Conservation (phyloP, 768 basidiomycete species). For the Tylopilus felleus region DNA sequence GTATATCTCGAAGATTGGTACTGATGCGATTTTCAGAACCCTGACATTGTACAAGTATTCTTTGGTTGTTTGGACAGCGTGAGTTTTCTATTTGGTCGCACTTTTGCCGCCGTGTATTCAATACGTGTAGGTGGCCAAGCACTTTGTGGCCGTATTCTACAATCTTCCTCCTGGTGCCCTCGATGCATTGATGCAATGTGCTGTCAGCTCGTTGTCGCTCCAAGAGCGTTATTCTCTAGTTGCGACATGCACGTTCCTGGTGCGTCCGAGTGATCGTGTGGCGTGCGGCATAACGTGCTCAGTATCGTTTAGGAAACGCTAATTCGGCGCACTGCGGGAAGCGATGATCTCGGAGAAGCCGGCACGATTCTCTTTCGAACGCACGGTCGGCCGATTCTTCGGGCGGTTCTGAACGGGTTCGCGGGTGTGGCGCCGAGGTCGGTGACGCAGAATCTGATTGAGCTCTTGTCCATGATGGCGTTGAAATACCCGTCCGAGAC, state of each 20-base stretch:
- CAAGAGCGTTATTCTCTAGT: conserved; percentile 87
- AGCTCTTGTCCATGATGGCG: conserved; percentile 68
- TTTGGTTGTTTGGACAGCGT: conserved; percentile 81
- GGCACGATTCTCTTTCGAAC: conserved; percentile 47
- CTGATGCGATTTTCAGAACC: conserved; percentile 56
- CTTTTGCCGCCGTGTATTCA: neutral
- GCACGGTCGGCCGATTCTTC: conserved; percentile 67
- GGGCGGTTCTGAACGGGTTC: conserved; percentile 73
- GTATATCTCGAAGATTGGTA: neutral
- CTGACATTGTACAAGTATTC: conserved; percentile 88
- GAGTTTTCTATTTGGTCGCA: conserved; percentile 20
- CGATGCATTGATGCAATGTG: conserved; percentile 67
- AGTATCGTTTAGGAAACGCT: conserved; percentile 48
- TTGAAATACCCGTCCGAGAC: conserved; percentile 53
- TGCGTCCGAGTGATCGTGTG: conserved; percentile 35
- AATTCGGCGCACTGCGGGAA: conserved; percentile 60
- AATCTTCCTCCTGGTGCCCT: conserved; percentile 60
- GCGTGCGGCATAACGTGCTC: neutral
- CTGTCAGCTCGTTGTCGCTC: conserved; percentile 60
- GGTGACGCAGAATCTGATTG: conserved; percentile 78
- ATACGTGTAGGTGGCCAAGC: conserved; percentile 42
- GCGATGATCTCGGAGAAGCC: conserved; percentile 56
- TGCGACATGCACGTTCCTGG: conserved; percentile 78
- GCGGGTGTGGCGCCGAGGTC: conserved; percentile 84
- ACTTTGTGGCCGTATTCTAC: conserved; percentile 61